Evolutionary conservation across 2,329 filamentous ascomycete species (phyloP), one percentile per base, ranked within the genome.

Genomic region (Trichoderma arundinaceum): DNA sequence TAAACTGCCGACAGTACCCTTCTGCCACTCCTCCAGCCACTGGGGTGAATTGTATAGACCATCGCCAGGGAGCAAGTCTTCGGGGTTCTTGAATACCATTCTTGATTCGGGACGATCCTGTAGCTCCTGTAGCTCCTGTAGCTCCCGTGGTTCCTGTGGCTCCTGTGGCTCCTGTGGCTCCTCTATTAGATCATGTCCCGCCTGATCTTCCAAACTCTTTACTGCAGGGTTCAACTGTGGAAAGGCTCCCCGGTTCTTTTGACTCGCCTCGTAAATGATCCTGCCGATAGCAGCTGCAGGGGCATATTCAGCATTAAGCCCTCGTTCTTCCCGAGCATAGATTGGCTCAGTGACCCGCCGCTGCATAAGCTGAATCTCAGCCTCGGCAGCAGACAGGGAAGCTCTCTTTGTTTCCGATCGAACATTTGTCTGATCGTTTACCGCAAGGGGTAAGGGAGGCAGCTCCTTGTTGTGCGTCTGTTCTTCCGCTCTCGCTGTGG

Each of bases 1-100:
- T 3, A 92, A 78, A 7, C 83, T 84, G 39, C 88, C 89, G 39
- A 89, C 82, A 0, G 85, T 86, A 7, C 84, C 89, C 72, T 87
- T 88, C 73, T 85, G 89, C 90, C 90, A 93, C 73, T 94, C 91
- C 39, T 91, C 85, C 7, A 94, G 79, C 72, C 86, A 88, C 63
- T 80, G 77, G 0, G 86, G 82, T 4, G 85, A 80, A 35, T 86
- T 77, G 73, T 91, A 92, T 43, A 85, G 75, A 15, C 84, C 84
- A 61, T 84, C 77, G 39, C 85, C 81, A 9, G 84, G 84, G 41
- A 72, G 74, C 65, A 82, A 73, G 22, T 79, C 76, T 51, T 80
- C 77, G 12, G 75, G 76, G 46, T 74, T 79, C 69, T 73, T 82
- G 75, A 74, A 83, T 57, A 76, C 74, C 75, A 76, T 78, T 68